Evolutionary conservation across 2,329 filamentous ascomycete species (phyloP).

Genomic region (Penicillium freii): DNA sequence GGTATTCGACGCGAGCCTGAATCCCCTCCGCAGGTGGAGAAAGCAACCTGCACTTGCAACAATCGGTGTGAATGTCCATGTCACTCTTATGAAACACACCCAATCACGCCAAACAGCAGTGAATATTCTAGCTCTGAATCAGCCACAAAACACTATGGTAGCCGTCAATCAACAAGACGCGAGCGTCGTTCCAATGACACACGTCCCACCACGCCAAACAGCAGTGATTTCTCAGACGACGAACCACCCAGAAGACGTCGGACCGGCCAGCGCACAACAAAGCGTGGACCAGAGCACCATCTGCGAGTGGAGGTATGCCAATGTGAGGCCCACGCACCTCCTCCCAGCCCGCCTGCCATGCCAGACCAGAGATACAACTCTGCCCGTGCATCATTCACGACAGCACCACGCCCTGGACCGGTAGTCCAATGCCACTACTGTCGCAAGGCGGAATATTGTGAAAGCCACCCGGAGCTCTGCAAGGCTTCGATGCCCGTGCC

Average conservation of each 20-base stretch:
- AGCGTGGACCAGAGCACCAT: neutral
- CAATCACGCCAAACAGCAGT: neutral
- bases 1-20: neutral
- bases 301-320: neutral
- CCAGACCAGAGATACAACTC: neutral
- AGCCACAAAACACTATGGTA: neutral
- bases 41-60: neutral
- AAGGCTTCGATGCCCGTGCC: neutral
- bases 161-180: neutral
- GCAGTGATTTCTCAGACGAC: constrained; percentile 4
- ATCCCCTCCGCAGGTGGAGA: neutral
- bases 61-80: neutral
- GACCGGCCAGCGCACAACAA: neutral
- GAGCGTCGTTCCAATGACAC: neutral
- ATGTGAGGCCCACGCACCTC: neutral
- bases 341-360: neutral
- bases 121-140: neutral
- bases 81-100: neutral
- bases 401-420: neutral
- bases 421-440: neutral
- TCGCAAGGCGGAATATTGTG: constrained; percentile 1
- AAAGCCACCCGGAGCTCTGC: neutral
- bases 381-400: neutral
- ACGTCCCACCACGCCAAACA: neutral
- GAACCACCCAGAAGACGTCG: neutral